A percentile compares a stretch with the other conserved stretches of the same genome.
Conservation (phyloP, 768 basidiomycete species). For the Mycena maculata region DNA sequence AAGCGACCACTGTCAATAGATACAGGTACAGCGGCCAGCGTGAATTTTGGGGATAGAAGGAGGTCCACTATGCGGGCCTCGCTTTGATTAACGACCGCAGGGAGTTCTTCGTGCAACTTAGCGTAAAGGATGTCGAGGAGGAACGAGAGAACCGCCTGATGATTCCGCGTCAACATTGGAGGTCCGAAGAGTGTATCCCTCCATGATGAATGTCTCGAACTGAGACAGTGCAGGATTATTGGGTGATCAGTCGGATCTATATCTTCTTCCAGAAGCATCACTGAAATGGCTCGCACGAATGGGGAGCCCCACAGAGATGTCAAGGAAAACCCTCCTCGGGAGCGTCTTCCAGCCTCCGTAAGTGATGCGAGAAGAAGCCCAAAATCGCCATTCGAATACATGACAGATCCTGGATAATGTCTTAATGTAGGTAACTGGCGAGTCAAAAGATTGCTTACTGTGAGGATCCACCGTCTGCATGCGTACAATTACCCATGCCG, state of each 20-base stretch:
- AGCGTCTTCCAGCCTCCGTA: not conserved
- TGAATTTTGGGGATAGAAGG: slow-evolving; percentile 5
- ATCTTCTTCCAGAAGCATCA: slow-evolving; percentile 1
- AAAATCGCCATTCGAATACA: not conserved
- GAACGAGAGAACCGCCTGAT: slow-evolving; percentile 1
- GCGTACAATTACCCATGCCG: slow-evolving; percentile 5
- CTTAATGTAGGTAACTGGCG: not conserved
- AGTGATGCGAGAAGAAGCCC: not conserved
- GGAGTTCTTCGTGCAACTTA: slow-evolving; percentile 12
- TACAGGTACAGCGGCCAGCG: not conserved
- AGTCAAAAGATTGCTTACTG: not conserved
- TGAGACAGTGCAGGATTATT: not conserved
- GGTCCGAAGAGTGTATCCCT: not conserved
- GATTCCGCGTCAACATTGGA: not conserved
- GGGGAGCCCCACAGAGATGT: slow-evolving; percentile 19
- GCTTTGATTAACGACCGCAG: not conserved
- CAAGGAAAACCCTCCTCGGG: not conserved
- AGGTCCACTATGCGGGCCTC: slow-evolving; percentile 8
- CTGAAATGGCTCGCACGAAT: slow-evolving; percentile 15
- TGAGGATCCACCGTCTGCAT: not conserved
- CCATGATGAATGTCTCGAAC: slow-evolving; percentile 1
- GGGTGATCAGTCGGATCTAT: slow-evolving; percentile 11
- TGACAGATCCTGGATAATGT: not conserved
- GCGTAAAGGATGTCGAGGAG: slow-evolving; percentile 15
- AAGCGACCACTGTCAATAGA: not conserved